These are phyloP conservation scores for Annulohypoxylon moriforme DNA, from an alignment of 495 filamentous ascomycete genomes.

Conservation along the genomic window DNA sequence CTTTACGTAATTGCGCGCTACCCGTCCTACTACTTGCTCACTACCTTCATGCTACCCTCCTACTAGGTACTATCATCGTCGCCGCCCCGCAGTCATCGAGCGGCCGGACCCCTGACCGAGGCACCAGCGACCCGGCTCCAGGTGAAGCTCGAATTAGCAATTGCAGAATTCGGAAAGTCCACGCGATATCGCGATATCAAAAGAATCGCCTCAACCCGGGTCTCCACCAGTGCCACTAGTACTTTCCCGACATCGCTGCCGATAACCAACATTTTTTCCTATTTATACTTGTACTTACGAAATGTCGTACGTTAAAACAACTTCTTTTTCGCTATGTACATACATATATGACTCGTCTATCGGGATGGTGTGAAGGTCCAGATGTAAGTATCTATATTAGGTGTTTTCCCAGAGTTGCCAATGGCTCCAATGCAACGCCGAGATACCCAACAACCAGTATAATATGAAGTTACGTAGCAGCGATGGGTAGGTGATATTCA, in stretches of 20 bases:
- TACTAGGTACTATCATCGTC: conserved; percentile 1
- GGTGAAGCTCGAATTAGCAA: conserved; percentile 25
- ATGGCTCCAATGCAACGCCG: background rate
- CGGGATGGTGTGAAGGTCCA: background rate
- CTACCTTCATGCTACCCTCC: background rate
- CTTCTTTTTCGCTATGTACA: background rate
- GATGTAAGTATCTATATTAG: conserved; percentile 1
- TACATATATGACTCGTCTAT: background rate
- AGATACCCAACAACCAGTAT: conserved; percentile 9
- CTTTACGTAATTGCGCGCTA: conserved; percentile 36
- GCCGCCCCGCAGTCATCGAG: conserved; percentile 53
- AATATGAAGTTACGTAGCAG: conserved; percentile 14
- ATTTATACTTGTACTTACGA: background rate
- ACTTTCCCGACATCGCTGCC: conserved; percentile 40
- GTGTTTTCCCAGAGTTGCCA: background rate
- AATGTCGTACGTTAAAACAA: conserved; percentile 20
- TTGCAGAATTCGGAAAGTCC: conserved; percentile 37
- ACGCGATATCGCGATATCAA: conserved; percentile 26
- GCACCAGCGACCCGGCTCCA: conserved; percentile 17
- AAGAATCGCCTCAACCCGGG: conserved; percentile 10
- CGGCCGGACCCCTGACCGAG: conserved; percentile 22
- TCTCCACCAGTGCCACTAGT: background rate
- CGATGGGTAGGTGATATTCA: conserved; percentile 14
- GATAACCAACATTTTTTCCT: background rate
- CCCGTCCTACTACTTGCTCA: too few relatives aligned